Evolutionary conservation across 75 land plant species (phyloP), one percentile per base, ranked within the genome.

Genomic region (Sequoiadendron giganteum): DNA sequence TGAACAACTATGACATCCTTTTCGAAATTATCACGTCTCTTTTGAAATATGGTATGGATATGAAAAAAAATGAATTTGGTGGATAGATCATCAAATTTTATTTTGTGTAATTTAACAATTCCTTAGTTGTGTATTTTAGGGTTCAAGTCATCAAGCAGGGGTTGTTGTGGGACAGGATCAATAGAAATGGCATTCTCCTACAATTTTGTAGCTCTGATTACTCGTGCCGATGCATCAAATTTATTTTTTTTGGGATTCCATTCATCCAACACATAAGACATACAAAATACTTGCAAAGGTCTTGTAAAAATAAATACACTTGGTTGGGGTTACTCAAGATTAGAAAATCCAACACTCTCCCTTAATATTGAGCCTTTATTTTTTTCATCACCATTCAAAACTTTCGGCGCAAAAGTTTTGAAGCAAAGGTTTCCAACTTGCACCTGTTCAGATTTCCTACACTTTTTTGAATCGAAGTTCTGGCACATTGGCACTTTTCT

Each of bases 111-210:
- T 61, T 21, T 2, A 61, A 16, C 3, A 0, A 56, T 1, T 21
- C 21, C 5, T 19, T 0, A 5, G 5, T 19, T 18, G n/a, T 56
- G 19, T 19, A 0, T n/a, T 61, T 87, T n/a, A 94, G 95, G 92
- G 40, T 90, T 94, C 78, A 86, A 61, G 11, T 86, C 85, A 85
- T 47, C 85, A 32, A 89, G 49, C 30, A 73, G 39, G 3, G 93
- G 91, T 6, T 94, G 93, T 70, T 94, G 93, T 52, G 95, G 95
- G 5, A 90, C 94, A 4, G 92, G 94, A 0, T 28, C 81, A n/a
- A 13, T 91, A 15, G 95, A 93, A 56, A n/a, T 84, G 5, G 87
- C 86, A 11, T 15, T 81, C 70, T 34, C 84, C 32, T 93, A 93
- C 88, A 89, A 88, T 28, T 15, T 75, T 1, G 38, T 65, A 0